Base-by-base conservation (phyloP, 306 rosid genomes). In the Corylus heterophylla region DNA sequence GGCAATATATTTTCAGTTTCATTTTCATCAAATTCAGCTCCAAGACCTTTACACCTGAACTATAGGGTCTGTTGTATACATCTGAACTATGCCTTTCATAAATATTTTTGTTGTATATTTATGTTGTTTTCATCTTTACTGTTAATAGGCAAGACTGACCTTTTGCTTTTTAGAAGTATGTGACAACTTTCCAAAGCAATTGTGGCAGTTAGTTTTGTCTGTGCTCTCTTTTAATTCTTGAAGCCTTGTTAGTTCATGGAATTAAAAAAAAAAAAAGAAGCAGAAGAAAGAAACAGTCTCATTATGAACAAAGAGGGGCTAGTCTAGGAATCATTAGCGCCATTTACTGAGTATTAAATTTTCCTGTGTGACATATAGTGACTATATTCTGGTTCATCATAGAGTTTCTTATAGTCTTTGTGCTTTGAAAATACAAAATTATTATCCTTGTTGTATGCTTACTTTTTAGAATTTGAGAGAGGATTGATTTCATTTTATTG, bases 401-500 rank as follows among this genome's bases (percentile, higher is more conserved):
- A 39, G 7, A 22, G 18, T 42, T 42, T 16, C 1, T 67, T 18
- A 9, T 39, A 67, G 16, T 49, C 12, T n/a, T n/a, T 76, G 27
- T 45, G 17, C 49, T 82, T 49, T 17, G 22, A 47, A 29, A 56
- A 45, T 69, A 22, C 16, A 27, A n/a, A 18, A 39, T 69, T 68
- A 14, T 35, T 75, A 9, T 20, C 18, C 12, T 47, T 47, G 12
- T 45, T 6, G 25, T 58, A 58, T 7, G 20, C 10, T 25, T 56
- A 27, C 8, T 12, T 17, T 8, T 42, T 67, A 67, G 51, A 12
- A 47, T 0, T 59, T 58, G 18, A 73, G 39, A 54, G 78, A 76
- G 62, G 31, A 66, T 83, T 74, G 35, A 20, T 29, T n/a, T 77
- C 71, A 70, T 79, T 71, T 73, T 71, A 54, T 62, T 85, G 69